Evolutionary conservation across 2,329 filamentous ascomycete genomes (phyloP).

Genomic region (Clonostachys chloroleuca): DNA sequence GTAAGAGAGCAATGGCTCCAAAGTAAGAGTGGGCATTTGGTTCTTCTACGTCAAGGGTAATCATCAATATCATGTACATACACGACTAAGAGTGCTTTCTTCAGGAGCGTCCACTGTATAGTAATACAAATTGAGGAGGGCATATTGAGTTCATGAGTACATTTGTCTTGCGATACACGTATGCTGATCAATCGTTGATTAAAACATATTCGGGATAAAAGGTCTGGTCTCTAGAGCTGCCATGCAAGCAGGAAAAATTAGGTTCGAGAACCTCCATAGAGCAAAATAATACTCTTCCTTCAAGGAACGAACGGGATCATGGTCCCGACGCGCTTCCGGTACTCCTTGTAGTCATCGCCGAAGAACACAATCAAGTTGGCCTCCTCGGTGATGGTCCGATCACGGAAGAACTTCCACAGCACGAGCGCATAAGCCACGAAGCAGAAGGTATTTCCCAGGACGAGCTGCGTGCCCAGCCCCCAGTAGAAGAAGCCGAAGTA

Average conservation of each 20-base stretch:
- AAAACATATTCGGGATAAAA: too few species aligned
- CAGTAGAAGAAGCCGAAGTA: constrained; percentile 99
- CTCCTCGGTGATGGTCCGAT: constrained; percentile 76
- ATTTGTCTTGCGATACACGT: too few species aligned
- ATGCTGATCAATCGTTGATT: too few species aligned
- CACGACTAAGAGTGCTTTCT: neutral
- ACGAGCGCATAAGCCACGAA: constrained; percentile 69
- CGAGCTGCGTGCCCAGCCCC: constrained; percentile 89
- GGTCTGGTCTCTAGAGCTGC: too few species aligned
- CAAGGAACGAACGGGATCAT: constrained; percentile 67
- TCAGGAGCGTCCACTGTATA: too few species aligned
- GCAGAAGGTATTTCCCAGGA: constrained; percentile 81
- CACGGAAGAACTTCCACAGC: constrained; percentile 81
- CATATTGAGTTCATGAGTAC: too few species aligned
- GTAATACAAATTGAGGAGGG: too few species aligned
- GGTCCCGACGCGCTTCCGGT: constrained; percentile 66
- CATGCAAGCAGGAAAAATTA: too few species aligned
- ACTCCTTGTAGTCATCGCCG: constrained; percentile 73
- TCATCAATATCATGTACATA: neutral
- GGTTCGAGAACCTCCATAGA: neutral
- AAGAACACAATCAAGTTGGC: constrained; percentile 76
- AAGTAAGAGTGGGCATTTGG: neutral
- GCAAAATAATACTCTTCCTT: neutral
- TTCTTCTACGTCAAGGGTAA: neutral
- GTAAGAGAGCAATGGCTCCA: constrained; percentile 19